Percentiles rank a stretch among this genome's conserved stretches.
Evolutionary conservation across 345 rosid genomes (phyloP).

Genomic region (Turritis glabra): DNA sequence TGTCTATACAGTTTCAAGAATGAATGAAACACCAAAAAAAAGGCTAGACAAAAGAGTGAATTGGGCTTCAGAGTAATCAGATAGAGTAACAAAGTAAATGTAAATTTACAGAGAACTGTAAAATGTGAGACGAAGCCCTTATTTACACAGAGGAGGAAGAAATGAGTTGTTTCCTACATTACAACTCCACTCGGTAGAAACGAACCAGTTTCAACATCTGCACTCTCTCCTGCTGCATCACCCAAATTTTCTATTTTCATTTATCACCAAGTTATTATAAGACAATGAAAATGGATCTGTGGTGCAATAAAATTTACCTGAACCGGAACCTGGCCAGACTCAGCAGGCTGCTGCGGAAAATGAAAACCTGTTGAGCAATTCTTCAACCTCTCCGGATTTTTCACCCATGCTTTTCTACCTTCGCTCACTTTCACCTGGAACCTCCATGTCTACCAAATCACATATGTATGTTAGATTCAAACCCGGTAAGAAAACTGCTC

Average conservation of each 20-base stretch:
- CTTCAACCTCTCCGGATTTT: slow-evolving; percentile 66
- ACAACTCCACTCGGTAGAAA: slow-evolving; percentile 60
- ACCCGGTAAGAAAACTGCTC: not conserved
- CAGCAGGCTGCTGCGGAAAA: slow-evolving; percentile 55
- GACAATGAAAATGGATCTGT: not conserved
- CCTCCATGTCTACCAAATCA: slow-evolving; percentile 64
- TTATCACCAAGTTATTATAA: not conserved
- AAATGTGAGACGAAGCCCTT: slow-evolving; percentile 24
- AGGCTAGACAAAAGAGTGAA: not conserved
- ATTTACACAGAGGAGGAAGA: slow-evolving; percentile 12
- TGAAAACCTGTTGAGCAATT: slow-evolving; percentile 82
- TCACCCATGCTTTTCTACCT: slow-evolving; percentile 87
- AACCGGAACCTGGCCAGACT: slow-evolving; percentile 16
- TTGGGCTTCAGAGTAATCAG: not conserved
- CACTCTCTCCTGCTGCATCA: slow-evolving; percentile 59
- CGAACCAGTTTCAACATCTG: slow-evolving; percentile 53
- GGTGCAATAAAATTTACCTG: slow-evolving; percentile 47
- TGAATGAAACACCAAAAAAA: not conserved
- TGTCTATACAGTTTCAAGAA: not conserved
- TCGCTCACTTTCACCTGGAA: slow-evolving; percentile 71
- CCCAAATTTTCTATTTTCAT: not conserved
- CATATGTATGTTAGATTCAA: not conserved
- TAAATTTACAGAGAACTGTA: slow-evolving; percentile 29
- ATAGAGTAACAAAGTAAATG: slow-evolving; percentile 3
- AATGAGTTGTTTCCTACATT: slow-evolving; percentile 11